These are phyloP conservation scores for Flaveria brownii DNA, from an alignment of 129 eudicot genomes.

Conservation along the genomic window DNA sequence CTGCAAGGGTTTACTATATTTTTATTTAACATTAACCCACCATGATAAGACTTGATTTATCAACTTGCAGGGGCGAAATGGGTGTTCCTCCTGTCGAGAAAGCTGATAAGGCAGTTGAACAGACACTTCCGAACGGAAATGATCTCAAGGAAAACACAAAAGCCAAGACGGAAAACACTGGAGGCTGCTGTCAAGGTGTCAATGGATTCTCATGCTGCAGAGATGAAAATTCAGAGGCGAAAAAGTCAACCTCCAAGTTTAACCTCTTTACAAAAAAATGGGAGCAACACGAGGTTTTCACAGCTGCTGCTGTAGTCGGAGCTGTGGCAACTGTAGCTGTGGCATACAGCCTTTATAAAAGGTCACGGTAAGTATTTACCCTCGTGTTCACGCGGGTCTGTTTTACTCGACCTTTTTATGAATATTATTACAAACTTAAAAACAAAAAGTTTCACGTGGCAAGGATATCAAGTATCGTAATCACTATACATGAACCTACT, in stretches of 20 bases:
- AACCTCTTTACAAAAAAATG: slow-evolving; percentile 48
- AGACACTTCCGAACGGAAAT: slow-evolving; percentile 48
- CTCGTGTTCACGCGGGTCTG: background rate
- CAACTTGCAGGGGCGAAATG: slow-evolving; percentile 83
- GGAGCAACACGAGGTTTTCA: slow-evolving; percentile 78
- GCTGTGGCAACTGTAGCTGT: slow-evolving; percentile 84
- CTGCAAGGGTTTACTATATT: background rate
- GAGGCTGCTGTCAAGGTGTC: slow-evolving; percentile 93
- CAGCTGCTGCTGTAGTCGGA: slow-evolving; percentile 73
- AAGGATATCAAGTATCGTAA: slow-evolving; percentile 14
- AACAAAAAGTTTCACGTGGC: background rate
- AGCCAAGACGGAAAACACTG: slow-evolving; percentile 37
- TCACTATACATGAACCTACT: slow-evolving; percentile 18
- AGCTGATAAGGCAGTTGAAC: slow-evolving; percentile 49
- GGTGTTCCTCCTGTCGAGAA: slow-evolving; percentile 53
- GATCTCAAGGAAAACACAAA: slow-evolving; percentile 33
- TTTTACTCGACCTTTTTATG: slow-evolving; percentile 6
- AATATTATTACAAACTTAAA: slow-evolving; percentile 13
- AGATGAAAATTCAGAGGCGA: slow-evolving; percentile 47
- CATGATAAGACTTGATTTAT: slow-evolving; percentile 1
- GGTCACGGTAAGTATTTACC: slow-evolving; percentile 47
- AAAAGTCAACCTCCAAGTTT: slow-evolving; percentile 34
- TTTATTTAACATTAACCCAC: background rate
- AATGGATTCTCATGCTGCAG: slow-evolving; percentile 74
- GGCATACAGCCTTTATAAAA: slow-evolving; percentile 63